A percentile compares a stretch with the other conserved stretches of the same genome.
phyloP scores from a whole-genome alignment of 2,329 filamentous ascomycete genomes.

The Alternaria sp. region DNA sequence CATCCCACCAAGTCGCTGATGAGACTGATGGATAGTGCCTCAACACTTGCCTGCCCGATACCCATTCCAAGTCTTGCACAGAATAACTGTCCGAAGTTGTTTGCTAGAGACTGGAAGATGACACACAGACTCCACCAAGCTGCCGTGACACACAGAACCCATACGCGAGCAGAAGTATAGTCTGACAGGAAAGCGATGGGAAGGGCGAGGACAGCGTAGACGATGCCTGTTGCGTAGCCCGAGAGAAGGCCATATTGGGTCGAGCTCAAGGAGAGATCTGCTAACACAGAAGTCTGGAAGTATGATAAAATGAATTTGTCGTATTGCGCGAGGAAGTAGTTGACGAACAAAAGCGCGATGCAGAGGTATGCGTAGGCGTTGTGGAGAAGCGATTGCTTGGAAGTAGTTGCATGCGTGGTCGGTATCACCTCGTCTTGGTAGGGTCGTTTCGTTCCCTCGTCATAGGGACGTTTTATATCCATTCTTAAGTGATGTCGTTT shows the following conservation, averaged over 20 bases:
- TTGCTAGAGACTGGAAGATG: not conserved
- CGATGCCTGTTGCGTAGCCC: not conserved
- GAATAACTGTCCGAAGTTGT: not conserved
- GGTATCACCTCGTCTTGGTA: not conserved
- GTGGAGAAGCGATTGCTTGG: not conserved
- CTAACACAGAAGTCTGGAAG: not conserved
- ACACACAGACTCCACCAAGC: slow-evolving; percentile 1
- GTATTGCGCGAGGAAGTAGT: not conserved
- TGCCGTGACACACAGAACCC: not conserved
- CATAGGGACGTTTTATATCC: not conserved
- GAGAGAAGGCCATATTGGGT: slow-evolving; percentile 1
- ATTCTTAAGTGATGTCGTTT: not conserved
- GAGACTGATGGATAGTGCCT: not conserved
- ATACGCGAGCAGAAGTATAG: not conserved
- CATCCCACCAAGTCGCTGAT: not conserved
- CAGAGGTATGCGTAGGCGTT: not conserved
- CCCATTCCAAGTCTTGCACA: not conserved
- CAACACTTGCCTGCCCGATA: not conserved
- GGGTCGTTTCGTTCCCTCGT: not conserved
- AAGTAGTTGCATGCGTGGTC: not conserved
- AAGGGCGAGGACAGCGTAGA: not conserved
- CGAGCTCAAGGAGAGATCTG: not conserved
- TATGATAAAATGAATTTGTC: not conserved
- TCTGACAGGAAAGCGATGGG: not conserved
- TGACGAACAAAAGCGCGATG: not conserved